These are phyloP conservation scores for Sinapis alba DNA, from an alignment of 441 rosid species.

Conservation along the genomic window DNA sequence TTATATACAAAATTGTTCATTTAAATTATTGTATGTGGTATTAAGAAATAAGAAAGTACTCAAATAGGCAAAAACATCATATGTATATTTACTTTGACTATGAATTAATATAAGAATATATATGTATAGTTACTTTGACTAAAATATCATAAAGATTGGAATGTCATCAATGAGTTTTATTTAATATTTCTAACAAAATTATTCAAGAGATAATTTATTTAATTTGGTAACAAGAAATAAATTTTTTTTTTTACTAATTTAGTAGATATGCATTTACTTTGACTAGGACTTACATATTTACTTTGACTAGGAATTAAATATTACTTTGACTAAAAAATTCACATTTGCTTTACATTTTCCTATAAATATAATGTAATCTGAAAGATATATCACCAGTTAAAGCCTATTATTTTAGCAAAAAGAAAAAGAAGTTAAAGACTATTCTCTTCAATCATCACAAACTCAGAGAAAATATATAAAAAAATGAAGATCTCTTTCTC, in stretches of 20 bases:
- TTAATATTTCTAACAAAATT: background rate
- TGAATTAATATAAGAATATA: background rate
- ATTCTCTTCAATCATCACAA: background rate
- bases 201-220: background rate
- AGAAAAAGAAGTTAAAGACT: too few species aligned
- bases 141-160: background rate
- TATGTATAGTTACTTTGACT: background rate
- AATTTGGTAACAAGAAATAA: background rate
- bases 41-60: background rate
- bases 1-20: background rate
- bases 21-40: background rate
- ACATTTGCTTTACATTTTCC: background rate
- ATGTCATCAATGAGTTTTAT: background rate
- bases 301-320: background rate
- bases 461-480: background rate
- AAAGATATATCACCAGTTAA: background rate
- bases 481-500: conserved; percentile 1
- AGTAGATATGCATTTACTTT: background rate
- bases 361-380: background rate
- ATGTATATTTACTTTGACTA: background rate
- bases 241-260: background rate
- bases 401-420: too few species aligned
- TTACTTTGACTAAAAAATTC: background rate
- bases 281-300: background rate
- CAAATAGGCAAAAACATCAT: background rate